Evolutionary conservation across 1,284 basidiomycete genomes (phyloP), one percentile per base, ranked within the genome.

Genomic region (Trametes polyzona): DNA sequence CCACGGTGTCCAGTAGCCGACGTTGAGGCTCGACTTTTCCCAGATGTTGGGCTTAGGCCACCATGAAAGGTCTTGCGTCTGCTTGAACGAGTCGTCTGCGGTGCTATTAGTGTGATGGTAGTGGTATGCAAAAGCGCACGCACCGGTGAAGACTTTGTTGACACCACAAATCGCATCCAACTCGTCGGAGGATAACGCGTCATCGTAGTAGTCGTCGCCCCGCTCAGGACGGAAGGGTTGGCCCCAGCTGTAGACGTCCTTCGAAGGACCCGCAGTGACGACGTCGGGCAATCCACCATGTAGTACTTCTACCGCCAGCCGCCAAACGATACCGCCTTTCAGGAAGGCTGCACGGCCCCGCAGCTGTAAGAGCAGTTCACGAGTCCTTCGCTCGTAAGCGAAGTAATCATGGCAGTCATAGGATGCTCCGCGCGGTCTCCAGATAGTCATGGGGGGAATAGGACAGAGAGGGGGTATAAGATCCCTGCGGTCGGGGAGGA

Each of bases 331-430:
- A 4, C 55, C 49, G 16, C 55, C 55, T 2, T 47, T 37, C 14
- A 57, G 36, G 4, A 57, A 5, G n/a, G 55, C 55, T 2, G 55
- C 55, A 24, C 55, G 30, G 2, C 43, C 55, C 17, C 55, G 37
- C 0, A 44, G 55, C 4, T 29, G 23, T 2, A 17, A 14, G 21
- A 57, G 50, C 16, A 57, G 26, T 21, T 57, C 37, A 17, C 42
- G 35, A 8, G 33, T 50, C 9, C 50, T 30, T 4, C 21, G 44
- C 32, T 52, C 39, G 21, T 57, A 57, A 12, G 19, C 43, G 7
- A 4, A 26, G 19, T 57, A 57, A 26, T 57, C 49, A 26, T 41
- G 23, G 7, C 7, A 12, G 2, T 11, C 14, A 23, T 7, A 24
- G 14, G 4, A 2, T 4, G 39, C 23, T 2, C 39, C 39, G 5